These are phyloP conservation scores for Lactifluus rugatus DNA, from an alignment of 768 basidiomycete species.

Conservation along the genomic window DNA sequence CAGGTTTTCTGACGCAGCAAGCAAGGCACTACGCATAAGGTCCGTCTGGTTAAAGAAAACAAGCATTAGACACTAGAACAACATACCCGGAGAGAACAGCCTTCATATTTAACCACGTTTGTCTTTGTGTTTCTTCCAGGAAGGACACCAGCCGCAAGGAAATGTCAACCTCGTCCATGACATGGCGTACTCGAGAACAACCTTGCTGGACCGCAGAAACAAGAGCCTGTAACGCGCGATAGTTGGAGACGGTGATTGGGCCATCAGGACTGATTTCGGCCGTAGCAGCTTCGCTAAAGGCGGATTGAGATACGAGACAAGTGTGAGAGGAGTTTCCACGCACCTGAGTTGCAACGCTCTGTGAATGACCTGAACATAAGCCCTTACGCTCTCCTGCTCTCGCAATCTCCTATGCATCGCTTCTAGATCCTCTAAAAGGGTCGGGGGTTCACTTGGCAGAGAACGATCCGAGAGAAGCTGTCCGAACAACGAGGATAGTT, in stretches of 20 bases:
- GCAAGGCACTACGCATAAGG: conserved; percentile 41
- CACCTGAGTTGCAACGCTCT: conserved; percentile 66
- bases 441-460: conserved; percentile 41
- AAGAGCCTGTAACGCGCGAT: conserved; percentile 53
- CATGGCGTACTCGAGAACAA: conserved; percentile 38
- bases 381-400: conserved; percentile 65
- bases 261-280: conserved; percentile 38
- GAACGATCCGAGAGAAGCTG: conserved; percentile 52
- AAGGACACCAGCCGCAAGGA: conserved; percentile 53
- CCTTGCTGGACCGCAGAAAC: conserved; percentile 39
- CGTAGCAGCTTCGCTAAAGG: conserved; percentile 46
- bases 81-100: conserved; percentile 46
- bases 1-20: conserved; percentile 57
- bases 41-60: conserved; percentile 8
- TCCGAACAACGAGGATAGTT: conserved; percentile 55
- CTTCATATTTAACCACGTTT: conserved; percentile 74
- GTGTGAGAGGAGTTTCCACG: background rate
- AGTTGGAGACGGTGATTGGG: conserved; percentile 41
- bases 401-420: conserved; percentile 65
- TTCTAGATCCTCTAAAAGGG: conserved; percentile 76
- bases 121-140: conserved; percentile 50
- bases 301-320: background rate
- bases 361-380: conserved; percentile 68
- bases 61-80: background rate
- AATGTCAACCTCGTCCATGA: conserved; percentile 31